Evolutionary conservation across 1,139 yeast species (phyloP).

Genomic region (Yamadazyma kanchanaburiensis): DNA sequence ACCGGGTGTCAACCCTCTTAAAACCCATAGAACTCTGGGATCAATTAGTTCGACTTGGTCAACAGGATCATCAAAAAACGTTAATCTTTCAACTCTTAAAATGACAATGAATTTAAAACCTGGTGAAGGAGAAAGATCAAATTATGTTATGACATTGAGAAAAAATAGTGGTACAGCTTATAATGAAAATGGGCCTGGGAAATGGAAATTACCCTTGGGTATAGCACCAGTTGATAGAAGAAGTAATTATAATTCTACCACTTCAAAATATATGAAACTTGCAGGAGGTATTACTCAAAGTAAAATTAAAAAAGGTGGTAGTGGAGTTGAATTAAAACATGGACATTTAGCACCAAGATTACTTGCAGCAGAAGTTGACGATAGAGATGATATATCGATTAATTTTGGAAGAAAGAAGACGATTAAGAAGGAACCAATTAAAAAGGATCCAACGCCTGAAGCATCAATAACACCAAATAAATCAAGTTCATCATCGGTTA

Average conservation of each 20-base stretch:
- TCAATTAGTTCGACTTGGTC: slow-evolving; percentile 39
- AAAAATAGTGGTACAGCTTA: slow-evolving; percentile 53
- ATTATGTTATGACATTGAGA: slow-evolving; percentile 53
- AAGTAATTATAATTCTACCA: slow-evolving; percentile 24
- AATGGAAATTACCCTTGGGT: slow-evolving; percentile 67
- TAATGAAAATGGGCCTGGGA: slow-evolving; percentile 52
- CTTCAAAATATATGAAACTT: slow-evolving; percentile 30
- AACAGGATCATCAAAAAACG: slow-evolving; percentile 31
- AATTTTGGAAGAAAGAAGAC: slow-evolving; percentile 4
- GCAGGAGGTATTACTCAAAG: slow-evolving; percentile 22
- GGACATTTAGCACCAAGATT: slow-evolving; percentile 73
- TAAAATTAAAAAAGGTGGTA: slow-evolving; percentile 26
- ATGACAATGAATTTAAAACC: slow-evolving; percentile 35
- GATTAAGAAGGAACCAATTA: too few species aligned
- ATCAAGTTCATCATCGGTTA: slow-evolving; percentile 2
- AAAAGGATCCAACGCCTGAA: slow-evolving; percentile 2
- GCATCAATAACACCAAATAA: background rate
- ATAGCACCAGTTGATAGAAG: slow-evolving; percentile 44
- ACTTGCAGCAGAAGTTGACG: slow-evolving; percentile 76
- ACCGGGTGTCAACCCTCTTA: too few species aligned
- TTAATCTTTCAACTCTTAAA: slow-evolving; percentile 38
- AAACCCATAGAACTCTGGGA: slow-evolving; percentile 13
- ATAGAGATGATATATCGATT: slow-evolving; percentile 39
- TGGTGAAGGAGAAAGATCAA: slow-evolving; percentile 52
- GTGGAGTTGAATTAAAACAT: slow-evolving; percentile 67